These are phyloP conservation scores for Escallonia rubra DNA, from an alignment of 129 eudicot genomes.

Conservation along the genomic window DNA sequence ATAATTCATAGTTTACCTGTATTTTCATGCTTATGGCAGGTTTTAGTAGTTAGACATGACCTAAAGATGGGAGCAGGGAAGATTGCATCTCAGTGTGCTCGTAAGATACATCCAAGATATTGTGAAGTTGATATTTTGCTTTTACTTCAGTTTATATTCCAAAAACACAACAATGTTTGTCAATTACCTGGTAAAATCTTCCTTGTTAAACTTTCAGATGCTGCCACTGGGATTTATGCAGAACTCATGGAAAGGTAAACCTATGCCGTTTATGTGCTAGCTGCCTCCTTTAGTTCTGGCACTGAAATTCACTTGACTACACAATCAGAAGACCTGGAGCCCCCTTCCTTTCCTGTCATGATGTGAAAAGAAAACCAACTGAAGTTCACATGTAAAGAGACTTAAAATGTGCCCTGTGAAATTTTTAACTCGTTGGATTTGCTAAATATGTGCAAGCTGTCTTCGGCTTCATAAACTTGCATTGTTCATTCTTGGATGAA, in stretches of 20 bases:
- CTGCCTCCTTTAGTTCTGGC: neutral
- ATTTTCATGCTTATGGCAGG: slow-evolving; percentile 34
- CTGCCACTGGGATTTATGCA: slow-evolving; percentile 86
- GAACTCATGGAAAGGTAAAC: slow-evolving; percentile 74
- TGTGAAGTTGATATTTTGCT: neutral
- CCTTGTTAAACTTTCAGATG: slow-evolving; percentile 49
- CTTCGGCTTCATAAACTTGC: no score
- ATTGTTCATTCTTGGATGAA: no score
- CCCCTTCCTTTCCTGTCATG: no score
- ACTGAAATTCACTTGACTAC: no score
- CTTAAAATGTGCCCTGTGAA: no score
- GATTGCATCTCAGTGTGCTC: slow-evolving; percentile 98
- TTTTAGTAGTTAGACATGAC: slow-evolving; percentile 94
- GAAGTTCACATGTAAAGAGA: no score
- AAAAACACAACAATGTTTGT: neutral
- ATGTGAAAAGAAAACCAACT: no score
- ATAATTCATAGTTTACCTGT: no score
- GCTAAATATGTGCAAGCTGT: no score
- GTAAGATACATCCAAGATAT: slow-evolving; percentile 36
- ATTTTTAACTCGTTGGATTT: no score
- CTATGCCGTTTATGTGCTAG: neutral
- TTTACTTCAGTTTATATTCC: neutral
- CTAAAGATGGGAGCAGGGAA: slow-evolving; percentile 96
- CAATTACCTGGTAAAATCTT: neutral
- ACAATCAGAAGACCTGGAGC: no score